These are phyloP conservation scores for Venturia oleaginea DNA, from an alignment of 2,329 filamentous ascomycete species.

Conservation along the genomic window DNA sequence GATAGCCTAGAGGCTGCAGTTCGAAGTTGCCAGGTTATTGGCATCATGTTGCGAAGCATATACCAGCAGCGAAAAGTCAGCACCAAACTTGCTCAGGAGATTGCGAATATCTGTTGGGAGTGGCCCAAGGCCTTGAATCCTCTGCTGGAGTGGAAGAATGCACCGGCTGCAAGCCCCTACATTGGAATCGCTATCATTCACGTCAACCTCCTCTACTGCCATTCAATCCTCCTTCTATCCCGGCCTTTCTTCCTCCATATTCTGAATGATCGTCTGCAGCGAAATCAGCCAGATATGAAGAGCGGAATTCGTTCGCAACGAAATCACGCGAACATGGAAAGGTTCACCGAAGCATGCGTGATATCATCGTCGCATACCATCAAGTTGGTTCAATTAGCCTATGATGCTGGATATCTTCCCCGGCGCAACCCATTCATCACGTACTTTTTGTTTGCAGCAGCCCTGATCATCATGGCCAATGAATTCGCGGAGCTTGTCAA, in stretches of 20 bases:
- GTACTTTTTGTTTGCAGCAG: constrained; percentile 34
- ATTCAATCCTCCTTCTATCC: constrained; percentile 54
- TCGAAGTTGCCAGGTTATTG: constrained; percentile 49
- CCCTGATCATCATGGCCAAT: constrained; percentile 31
- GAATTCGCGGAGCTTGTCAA: constrained; percentile 30
- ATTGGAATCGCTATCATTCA: constrained; percentile 53
- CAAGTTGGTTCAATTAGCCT: constrained; percentile 31
- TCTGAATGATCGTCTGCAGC: constrained; percentile 37
- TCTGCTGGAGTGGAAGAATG: constrained; percentile 43
- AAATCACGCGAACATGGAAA: constrained; percentile 35
- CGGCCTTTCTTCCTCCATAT: constrained; percentile 56
- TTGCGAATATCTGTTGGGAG: constrained; percentile 43
- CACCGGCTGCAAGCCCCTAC: constrained; percentile 35
- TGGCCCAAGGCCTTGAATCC: constrained; percentile 40
- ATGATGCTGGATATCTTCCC: constrained; percentile 32
- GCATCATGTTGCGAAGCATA: constrained; percentile 48
- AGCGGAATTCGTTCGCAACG: neutral
- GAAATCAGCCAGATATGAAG: constrained; percentile 16
- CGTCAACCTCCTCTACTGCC: constrained; percentile 51
- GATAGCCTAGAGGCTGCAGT: constrained; percentile 46
- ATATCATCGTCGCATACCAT: constrained; percentile 34
- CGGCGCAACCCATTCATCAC: constrained; percentile 32
- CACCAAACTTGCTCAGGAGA: constrained; percentile 47
- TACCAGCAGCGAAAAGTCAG: constrained; percentile 54
- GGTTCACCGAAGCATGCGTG: constrained; percentile 34